Evolutionary conservation across 257 asterid genomes (phyloP).

Genomic region (Solanum lignicaule): DNA sequence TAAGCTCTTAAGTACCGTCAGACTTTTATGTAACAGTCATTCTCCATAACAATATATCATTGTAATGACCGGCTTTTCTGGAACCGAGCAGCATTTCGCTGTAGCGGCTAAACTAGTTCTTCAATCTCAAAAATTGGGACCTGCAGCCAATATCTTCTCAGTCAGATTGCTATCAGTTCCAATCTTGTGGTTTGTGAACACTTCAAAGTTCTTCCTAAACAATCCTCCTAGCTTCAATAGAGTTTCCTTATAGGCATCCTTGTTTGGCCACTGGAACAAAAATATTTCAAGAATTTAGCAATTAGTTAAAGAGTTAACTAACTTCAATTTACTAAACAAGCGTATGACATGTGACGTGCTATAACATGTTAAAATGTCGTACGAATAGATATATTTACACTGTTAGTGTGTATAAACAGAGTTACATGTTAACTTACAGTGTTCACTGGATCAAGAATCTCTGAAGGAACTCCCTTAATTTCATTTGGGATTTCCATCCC

Average conservation of each 20-base stretch:
- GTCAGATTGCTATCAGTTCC: conserved; percentile 56
- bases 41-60: neutral
- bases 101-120: neutral
- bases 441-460: conserved; percentile 74
- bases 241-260: conserved; percentile 52
- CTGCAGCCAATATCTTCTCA: conserved; percentile 70
- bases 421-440: conserved; percentile 38
- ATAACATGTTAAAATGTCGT: neutral
- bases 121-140: conserved; percentile 46
- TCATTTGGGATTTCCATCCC: conserved; percentile 78
- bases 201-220: conserved; percentile 74
- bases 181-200: conserved; percentile 47
- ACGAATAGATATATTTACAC: neutral
- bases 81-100: neutral
- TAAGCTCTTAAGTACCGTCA: neutral
- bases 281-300: neutral
- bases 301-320: neutral
- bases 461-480: conserved; percentile 77
- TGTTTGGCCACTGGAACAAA: conserved; percentile 56
- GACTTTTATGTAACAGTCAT: neutral
- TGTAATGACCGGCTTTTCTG: neutral
- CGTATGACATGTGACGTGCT: neutral
- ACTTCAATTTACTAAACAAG: neutral
- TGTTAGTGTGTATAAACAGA: neutral
- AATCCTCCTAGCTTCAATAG: conserved; percentile 62